These are phyloP conservation scores for Stellera chamaejasme DNA, from an alignment of 345 rosid genomes.

Conservation along the genomic window DNA sequence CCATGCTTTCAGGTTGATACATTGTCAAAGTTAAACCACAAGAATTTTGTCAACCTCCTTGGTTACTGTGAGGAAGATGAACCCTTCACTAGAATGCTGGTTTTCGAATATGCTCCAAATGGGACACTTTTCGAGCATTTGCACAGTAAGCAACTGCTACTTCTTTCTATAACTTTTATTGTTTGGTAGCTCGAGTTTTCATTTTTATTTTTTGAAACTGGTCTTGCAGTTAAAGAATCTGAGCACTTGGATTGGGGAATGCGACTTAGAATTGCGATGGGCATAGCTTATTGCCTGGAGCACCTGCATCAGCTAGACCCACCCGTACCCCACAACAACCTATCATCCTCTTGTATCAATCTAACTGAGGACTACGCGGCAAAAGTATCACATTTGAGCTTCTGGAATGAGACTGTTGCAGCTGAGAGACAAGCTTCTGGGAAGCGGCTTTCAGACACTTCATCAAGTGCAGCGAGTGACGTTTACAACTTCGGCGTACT, in stretches of 20 bases:
- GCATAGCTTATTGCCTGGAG: conserved; percentile 70
- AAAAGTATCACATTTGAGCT: conserved; percentile 59
- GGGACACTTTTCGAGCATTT: conserved; percentile 83
- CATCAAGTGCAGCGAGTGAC: conserved; percentile 25
- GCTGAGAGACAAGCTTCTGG: conserved; percentile 24
- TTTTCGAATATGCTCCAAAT: conserved; percentile 86
- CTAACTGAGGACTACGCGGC: conserved; percentile 84
- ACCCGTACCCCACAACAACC: conserved; percentile 44
- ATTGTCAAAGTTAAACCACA: conserved; percentile 72
- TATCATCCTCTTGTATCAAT: conserved; percentile 49
- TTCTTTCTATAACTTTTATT: background rate
- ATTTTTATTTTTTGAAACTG: conserved; percentile 1
- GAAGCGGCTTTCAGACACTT: conserved; percentile 19
- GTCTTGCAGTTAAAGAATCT: conserved; percentile 59
- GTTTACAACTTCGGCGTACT: conserved; percentile 68
- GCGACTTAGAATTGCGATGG: conserved; percentile 75
- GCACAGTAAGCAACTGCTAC: conserved; percentile 40
- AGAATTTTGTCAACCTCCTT: conserved; percentile 75
- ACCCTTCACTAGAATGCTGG: conserved; percentile 85
- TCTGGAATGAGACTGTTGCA: conserved; percentile 39
- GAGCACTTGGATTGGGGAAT: conserved; percentile 77
- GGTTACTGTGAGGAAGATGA: conserved; percentile 74
- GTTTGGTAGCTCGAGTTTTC: conserved; percentile 13
- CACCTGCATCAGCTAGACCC: conserved; percentile 68
- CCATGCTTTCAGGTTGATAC: conserved; percentile 48